phyloP scores from a whole-genome alignment of 2,329 filamentous ascomycete species.

The Colletotrichum sojae region DNA sequence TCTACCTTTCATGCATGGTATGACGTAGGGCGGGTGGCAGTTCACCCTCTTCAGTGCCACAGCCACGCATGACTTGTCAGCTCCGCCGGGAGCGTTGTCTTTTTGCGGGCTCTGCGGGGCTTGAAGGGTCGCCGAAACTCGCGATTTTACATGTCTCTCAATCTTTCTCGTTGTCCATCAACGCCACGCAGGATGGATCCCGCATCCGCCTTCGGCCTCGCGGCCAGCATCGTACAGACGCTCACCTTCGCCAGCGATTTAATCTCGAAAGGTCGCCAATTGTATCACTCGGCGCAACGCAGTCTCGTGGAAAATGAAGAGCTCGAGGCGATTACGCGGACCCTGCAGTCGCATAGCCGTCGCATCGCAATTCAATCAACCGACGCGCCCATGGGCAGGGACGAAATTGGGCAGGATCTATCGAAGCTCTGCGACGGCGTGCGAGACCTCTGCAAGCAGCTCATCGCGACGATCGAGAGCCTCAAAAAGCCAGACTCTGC shows the following conservation, averaged over 20 bases:
- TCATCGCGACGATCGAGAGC: neutral
- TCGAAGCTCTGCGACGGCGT: neutral
- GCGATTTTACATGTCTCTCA: too few species aligned
- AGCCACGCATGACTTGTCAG: neutral
- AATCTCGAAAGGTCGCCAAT: neutral
- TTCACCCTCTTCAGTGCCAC: too few species aligned
- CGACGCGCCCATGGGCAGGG: neutral
- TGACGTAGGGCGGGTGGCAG: too few species aligned
- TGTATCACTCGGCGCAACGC: neutral
- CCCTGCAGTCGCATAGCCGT: neutral
- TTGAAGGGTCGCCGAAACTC: too few species aligned
- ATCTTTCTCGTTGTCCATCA: neutral
- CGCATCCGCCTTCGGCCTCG: constrained; percentile 7
- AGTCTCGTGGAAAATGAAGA: constrained; percentile 4
- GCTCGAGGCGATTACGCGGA: neutral
- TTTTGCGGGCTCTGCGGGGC: too few species aligned
- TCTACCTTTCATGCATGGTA: too few species aligned
- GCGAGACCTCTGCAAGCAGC: neutral
- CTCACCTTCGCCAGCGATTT: neutral
- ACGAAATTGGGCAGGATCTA: neutral
- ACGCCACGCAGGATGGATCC: constrained; percentile 3
- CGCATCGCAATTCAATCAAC: neutral
- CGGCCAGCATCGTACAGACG: constrained; percentile 7
- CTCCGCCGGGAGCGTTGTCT: neutral
- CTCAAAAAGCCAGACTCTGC: neutral